Evolutionary conservation across 345 rosid genomes (phyloP), one percentile per base, ranked within the genome.

Genomic region (Eucalyptus sp.): DNA sequence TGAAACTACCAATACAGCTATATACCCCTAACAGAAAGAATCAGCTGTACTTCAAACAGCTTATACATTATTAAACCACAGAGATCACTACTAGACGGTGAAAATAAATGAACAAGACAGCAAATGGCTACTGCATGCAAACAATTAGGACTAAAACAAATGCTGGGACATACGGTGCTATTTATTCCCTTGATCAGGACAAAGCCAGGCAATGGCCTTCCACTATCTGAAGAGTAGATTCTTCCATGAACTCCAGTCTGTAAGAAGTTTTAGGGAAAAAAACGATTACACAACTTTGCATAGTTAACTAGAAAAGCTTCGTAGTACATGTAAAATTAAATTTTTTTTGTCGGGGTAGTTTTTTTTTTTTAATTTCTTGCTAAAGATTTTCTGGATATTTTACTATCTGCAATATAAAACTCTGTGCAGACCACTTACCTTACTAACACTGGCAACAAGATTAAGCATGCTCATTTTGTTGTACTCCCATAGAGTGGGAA

Each of bases 191-290:
- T 91, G 89, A 97, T 90, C 43, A 88, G 91, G 91, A 97, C 92
- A 86, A 88, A 88, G 11, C 97, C 98, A 91, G 96, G 97, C 49
- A 97, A 92, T 25, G 98, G 97, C 91, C 93, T 96, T 92, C 97
- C 97, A 71, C 92, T 90, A 90, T 94, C 95, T 43, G 95, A 92
- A 87, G 99, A 96, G 93, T 93, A 96, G 89, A 97, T 94, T 92
- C 97, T 93, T 86, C 99, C 99, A 91, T 95, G 98, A 89, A 97
- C 94, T 93, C 98, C 99, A 90, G 94, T 95, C 98, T 98, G 88
- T 18, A 76, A 41, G 20, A 18, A 66, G 86, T 85, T 48, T 25
- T 46, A 85, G 24, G 58, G 27, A 22, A 85, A 88, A 88, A 86
- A 11, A 56, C 29, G 20, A 87, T 44, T 44, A 46, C 50, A 87